Evolutionary conservation across 352 stramenopile genomes (phyloP).

Genomic region (Globisporangium apiculatum): DNA sequence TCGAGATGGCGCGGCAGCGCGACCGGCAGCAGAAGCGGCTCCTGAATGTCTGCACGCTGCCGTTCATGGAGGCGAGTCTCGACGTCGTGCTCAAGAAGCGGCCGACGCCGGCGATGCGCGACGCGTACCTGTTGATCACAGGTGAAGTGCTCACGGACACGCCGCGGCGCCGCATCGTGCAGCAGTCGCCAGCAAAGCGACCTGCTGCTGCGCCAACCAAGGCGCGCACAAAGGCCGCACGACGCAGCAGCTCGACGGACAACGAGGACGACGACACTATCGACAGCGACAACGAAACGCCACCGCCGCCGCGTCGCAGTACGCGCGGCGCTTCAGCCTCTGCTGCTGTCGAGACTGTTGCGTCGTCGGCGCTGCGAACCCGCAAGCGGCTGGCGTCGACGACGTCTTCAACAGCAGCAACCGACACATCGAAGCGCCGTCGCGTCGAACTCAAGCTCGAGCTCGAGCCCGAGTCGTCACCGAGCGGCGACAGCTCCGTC

Average conservation of each 20-base stretch:
- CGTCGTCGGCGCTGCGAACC: neutral
- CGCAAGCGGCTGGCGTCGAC: constrained; percentile 5
- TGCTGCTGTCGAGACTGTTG: neutral
- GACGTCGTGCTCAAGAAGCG: constrained; percentile 77
- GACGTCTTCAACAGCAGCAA: neutral
- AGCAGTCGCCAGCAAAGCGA: constrained; percentile 13
- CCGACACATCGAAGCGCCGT: constrained; percentile 12
- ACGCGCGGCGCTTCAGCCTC: neutral
- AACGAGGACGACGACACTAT: neutral
- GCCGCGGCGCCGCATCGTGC: constrained; percentile 22
- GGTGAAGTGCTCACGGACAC: constrained; percentile 47
- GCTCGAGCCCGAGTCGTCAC: constrained; percentile 8
- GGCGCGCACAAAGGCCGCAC: neutral
- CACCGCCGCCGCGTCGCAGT: constrained; percentile 8
- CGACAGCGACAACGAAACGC: constrained; percentile 8
- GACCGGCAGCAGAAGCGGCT: constrained; percentile 81
- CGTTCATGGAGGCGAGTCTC: constrained; percentile 57
- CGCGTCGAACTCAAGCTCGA: constrained; percentile 11
- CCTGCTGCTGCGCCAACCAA: neutral
- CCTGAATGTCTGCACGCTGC: constrained; percentile 49
- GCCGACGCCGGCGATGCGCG: constrained; percentile 59
- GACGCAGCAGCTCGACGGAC: neutral
- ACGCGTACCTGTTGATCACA: constrained; percentile 54
- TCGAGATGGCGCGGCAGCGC: constrained; percentile 80
- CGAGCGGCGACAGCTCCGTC: constrained; percentile 7